Evolutionary conservation across 306 rosid species (phyloP).

Genomic region (Vigna trinervia): DNA sequence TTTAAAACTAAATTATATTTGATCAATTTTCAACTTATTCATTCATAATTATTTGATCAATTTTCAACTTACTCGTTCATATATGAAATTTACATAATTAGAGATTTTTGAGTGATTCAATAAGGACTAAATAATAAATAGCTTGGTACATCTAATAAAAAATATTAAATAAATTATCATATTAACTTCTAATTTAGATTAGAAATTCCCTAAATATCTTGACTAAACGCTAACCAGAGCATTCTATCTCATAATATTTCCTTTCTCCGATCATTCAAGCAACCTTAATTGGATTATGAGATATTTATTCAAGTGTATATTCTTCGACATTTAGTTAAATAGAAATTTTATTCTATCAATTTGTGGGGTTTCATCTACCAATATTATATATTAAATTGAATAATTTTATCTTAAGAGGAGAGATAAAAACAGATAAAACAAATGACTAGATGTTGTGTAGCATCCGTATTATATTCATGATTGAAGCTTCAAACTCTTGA

Average conservation of each 20-base stretch:
- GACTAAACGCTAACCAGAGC: not conserved
- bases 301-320: not conserved
- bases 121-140: too few species aligned
- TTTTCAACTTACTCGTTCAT: too few species aligned
- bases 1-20: too few species aligned
- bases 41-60: too few species aligned
- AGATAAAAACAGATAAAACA: not conserved
- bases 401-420: not conserved
- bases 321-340: not conserved
- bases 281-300: not conserved
- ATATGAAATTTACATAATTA: too few species aligned
- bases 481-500: not conserved
- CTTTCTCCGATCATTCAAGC: not conserved
- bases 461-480: not conserved
- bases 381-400: not conserved
- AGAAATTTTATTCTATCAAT: not conserved
- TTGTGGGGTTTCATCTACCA: not conserved
- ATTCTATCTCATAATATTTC: not conserved
- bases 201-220: not conserved
- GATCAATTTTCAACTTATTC: too few species aligned
- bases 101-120: too few species aligned
- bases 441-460: not conserved
- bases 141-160: too few species aligned
- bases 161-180: too few species aligned
- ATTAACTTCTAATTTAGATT: too few species aligned